Percentiles rank a stretch among this genome's conserved stretches.
phyloP scores from a whole-genome alignment of 345 rosid genomes.

The Gossypium sturtianum region DNA sequence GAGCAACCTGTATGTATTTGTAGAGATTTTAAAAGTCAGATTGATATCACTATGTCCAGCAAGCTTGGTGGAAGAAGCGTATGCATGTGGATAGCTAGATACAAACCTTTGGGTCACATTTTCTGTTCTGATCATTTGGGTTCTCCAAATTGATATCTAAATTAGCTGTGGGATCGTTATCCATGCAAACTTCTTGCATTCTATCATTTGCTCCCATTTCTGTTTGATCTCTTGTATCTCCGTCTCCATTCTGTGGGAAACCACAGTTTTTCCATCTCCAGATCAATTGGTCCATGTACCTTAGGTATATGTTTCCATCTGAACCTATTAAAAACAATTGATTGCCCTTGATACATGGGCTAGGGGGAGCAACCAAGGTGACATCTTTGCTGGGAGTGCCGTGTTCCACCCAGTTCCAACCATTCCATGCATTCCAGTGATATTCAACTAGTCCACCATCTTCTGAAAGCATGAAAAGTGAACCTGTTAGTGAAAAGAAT shows the following conservation, averaged over 20 bases:
- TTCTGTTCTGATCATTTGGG: constrained; percentile 13
- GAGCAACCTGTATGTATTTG: constrained; percentile 40
- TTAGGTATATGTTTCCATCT: constrained; percentile 49
- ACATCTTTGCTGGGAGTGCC: constrained; percentile 55
- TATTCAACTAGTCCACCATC: constrained; percentile 62
- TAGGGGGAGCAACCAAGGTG: constrained; percentile 42
- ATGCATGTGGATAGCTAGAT: background rate
- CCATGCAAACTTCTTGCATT: constrained; percentile 27
- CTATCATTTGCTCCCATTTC: background rate
- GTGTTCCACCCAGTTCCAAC: constrained; percentile 70
- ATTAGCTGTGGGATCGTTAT: constrained; percentile 26
- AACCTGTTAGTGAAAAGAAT: constrained; percentile 40
- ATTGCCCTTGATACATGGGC: constrained; percentile 52
- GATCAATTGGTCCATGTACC: constrained; percentile 44
- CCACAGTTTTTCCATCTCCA: constrained; percentile 64
- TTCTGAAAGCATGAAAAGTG: constrained; percentile 59
- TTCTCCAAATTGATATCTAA: constrained; percentile 24
- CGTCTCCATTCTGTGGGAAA: constrained; percentile 26
- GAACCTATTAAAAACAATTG: constrained; percentile 53
- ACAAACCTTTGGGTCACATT: constrained; percentile 40
- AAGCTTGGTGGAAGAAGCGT: background rate
- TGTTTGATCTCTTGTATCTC: constrained; percentile 15
- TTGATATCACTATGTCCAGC: background rate
- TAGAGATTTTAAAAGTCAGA: background rate
- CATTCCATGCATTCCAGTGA: constrained; percentile 55